These are phyloP conservation scores for Colletotrichum melonis DNA, from an alignment of 2,329 filamentous ascomycete genomes.

Conservation along the genomic window DNA sequence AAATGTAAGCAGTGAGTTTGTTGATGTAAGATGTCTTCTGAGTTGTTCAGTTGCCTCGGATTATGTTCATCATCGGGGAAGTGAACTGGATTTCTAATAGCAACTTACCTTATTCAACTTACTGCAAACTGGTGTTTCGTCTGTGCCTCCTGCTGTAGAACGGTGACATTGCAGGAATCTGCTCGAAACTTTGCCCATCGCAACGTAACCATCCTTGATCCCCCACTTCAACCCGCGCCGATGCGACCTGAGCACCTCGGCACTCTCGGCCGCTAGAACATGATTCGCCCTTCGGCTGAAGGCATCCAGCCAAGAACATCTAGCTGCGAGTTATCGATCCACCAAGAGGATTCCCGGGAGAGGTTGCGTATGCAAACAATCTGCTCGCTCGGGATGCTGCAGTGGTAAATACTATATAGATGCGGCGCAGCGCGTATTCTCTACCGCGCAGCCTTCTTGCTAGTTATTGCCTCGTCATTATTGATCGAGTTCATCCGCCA, in stretches of 20 bases:
- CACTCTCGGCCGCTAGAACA: conserved; percentile 3
- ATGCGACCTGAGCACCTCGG: conserved; percentile 1
- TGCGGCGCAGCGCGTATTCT: not conserved
- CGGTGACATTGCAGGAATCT: not conserved
- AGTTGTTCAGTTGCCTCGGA: not conserved
- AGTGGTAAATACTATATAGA: not conserved
- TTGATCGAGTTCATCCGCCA: too few species aligned
- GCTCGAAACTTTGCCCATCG: not conserved
- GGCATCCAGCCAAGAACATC: not conserved
- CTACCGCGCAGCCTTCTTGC: not conserved
- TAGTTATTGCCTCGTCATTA: not conserved
- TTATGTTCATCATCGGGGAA: not conserved
- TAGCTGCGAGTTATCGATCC: conserved; percentile 9
- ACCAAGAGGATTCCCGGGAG: not conserved
- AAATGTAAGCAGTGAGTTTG: not conserved
- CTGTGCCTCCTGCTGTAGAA: not conserved
- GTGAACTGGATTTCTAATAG: not conserved
- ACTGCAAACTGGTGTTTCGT: not conserved
- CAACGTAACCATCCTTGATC: not conserved
- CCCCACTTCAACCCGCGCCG: not conserved
- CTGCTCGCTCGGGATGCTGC: not conserved
- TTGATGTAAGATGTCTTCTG: not conserved
- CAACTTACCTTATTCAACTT: not conserved
- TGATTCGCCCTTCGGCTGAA: conserved; percentile 10
- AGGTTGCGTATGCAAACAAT: conserved; percentile 3